phyloP scores from a whole-genome alignment of 352 stramenopile genomes.

The Globisporangium carolinianum region DNA sequence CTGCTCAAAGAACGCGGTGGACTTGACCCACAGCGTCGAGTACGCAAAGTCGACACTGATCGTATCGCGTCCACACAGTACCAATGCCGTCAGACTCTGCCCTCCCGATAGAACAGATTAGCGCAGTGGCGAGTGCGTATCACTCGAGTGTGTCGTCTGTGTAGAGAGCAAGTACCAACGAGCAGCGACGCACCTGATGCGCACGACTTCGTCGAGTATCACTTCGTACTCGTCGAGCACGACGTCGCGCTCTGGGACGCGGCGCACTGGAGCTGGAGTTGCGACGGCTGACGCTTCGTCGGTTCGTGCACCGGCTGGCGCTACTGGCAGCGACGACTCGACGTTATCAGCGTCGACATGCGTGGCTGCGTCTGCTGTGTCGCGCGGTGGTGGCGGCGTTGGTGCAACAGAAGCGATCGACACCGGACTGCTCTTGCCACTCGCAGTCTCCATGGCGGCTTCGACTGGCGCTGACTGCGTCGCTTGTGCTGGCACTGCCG shows the following conservation, averaged over 20 bases:
- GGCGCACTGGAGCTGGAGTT: conserved; percentile 4
- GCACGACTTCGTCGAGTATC: conserved; percentile 57
- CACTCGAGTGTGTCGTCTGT: neutral
- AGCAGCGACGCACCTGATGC: conserved; percentile 45
- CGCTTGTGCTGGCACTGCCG: neutral
- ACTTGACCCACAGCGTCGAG: conserved; percentile 57
- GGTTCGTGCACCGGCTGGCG: neutral
- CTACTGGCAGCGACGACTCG: neutral
- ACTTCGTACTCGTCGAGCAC: conserved; percentile 69
- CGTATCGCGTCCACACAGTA: neutral
- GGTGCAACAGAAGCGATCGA: conserved; percentile 14
- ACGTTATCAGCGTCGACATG: no score
- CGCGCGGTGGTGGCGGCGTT: neutral
- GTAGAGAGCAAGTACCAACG: neutral
- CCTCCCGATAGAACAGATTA: no score
- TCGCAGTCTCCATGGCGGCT: neutral
- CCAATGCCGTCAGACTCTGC: no score
- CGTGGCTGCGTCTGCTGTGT: neutral
- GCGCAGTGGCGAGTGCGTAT: no score
- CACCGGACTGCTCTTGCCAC: conserved; percentile 15
- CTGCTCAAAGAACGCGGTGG: conserved; percentile 30
- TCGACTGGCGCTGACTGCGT: no score
- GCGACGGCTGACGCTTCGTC: conserved; percentile 6
- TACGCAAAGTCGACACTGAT: conserved; percentile 59
- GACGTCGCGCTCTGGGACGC: conserved; percentile 34